Evolutionary conservation across 2,329 filamentous ascomycete species (phyloP), one percentile per base, ranked within the genome.

Genomic region (Epichloe elymi): DNA sequence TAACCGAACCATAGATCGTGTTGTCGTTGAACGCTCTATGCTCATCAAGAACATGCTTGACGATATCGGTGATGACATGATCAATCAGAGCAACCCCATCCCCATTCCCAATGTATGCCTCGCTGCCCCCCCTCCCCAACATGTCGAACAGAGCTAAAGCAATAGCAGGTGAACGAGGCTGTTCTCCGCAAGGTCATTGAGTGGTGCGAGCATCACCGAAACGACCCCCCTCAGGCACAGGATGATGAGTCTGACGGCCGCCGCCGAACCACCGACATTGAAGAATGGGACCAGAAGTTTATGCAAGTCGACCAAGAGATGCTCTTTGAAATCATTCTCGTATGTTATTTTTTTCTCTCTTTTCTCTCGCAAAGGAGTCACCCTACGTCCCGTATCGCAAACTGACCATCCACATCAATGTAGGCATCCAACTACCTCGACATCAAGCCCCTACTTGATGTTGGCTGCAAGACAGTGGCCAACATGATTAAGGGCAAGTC

Each of bases 401-500:
- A 37, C 49, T 53, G 36, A 53, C 39, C 35, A 23, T 23, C 17
- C 20, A 11, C 26, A 11, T 17, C 14, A n/a, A 11, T 15, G 4
- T 17, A 93, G 87, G 93, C 93, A 3, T 88, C 91, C 62, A 98
- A 98, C 77, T 98, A 97, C 69, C 85, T 98, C 54, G 93, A 98
- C 60, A 98, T 98, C 75, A 98, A 97, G 79, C 86, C 89, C 1
- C 85, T 98, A 1, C 84, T 98, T 30, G 93, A 98, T 58, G 91
- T 97, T 54, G 93, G 93, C 55, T 98, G 93, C 38, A 48, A 98
- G 81, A 98, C 93, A 0, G 93, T 98, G 15, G 93, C 93, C 55
- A 98, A 98, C 74, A 98, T 98, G 93, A 98, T 98, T 78, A 98
- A 98, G 86, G 93, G 93, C 73, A 98, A 98, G 79, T 95, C 89